Percentiles rank a stretch among this genome's conserved stretches.
Conservation (phyloP, 2,329 filamentous ascomycete species). For the Fusarium guadeloupense region DNA sequence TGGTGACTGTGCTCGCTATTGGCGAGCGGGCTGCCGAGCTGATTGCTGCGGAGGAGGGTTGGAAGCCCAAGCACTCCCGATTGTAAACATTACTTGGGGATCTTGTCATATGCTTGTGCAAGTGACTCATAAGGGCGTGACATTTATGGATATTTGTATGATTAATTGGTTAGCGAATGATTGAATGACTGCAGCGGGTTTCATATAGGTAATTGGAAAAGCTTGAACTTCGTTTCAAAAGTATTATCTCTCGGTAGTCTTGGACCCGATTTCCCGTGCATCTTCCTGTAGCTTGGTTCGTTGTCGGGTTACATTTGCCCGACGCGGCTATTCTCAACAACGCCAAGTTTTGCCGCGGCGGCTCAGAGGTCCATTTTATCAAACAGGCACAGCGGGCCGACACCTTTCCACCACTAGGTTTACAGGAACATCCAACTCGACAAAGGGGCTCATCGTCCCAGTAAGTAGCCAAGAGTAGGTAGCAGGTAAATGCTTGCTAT, state of each 20-base stretch:
- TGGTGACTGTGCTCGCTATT: slow-evolving; percentile 86
- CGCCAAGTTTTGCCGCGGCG: slow-evolving; percentile 12
- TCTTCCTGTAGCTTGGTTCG: background rate
- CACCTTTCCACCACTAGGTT: slow-evolving; percentile 6
- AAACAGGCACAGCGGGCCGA: slow-evolving; percentile 27
- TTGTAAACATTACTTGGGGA: slow-evolving; percentile 39
- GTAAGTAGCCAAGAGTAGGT: too few relatives aligned
- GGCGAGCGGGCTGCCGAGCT: slow-evolving; percentile 87
- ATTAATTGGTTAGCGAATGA: slow-evolving; percentile 33
- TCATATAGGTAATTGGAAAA: slow-evolving; percentile 23
- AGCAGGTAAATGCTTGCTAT: background rate
- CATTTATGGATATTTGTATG: slow-evolving; percentile 30
- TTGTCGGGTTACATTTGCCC: slow-evolving; percentile 11
- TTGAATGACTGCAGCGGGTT: slow-evolving; percentile 22
- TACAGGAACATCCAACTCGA: background rate
- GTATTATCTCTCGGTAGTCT: slow-evolving; percentile 7
- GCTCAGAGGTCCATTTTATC: too few relatives aligned
- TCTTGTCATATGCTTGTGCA: slow-evolving; percentile 1
- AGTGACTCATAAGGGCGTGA: slow-evolving; percentile 6
- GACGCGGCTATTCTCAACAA: slow-evolving; percentile 1
- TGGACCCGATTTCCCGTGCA: slow-evolving; percentile 23
- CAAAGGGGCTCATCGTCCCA: background rate
- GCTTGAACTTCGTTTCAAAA: background rate
- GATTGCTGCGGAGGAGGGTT: slow-evolving; percentile 73
- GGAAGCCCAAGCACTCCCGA: slow-evolving; percentile 48